A percentile compares a stretch with the other conserved stretches of the same genome.
Evolutionary conservation across 352 stramenopile species (phyloP).

Genomic region (Phytopythium oedochilum): DNA sequence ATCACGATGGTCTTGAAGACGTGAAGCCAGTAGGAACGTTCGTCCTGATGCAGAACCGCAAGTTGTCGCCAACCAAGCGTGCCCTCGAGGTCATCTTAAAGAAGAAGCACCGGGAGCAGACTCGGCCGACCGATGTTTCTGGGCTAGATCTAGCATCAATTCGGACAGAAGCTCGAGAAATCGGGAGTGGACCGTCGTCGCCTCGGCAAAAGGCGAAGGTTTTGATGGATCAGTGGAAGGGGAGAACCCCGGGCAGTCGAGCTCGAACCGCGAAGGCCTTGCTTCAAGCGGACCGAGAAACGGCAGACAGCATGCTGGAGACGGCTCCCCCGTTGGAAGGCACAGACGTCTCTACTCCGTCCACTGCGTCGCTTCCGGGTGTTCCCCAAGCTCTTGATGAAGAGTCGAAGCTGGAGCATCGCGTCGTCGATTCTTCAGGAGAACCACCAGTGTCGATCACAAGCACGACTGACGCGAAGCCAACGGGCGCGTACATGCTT

Average conservation of each 20-base stretch:
- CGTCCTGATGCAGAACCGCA: slow-evolving; percentile 63
- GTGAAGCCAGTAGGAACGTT: slow-evolving; percentile 33
- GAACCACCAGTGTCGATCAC: neutral
- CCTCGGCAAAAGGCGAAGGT: slow-evolving; percentile 16
- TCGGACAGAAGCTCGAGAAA: neutral
- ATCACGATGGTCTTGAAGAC: slow-evolving; percentile 1
- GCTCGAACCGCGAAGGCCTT: neutral
- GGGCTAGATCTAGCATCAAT: neutral
- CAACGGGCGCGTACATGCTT: slow-evolving; percentile 37
- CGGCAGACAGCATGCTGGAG: neutral
- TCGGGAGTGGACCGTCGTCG: slow-evolving; percentile 2
- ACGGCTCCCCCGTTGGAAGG: neutral
- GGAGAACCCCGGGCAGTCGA: neutral
- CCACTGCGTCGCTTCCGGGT: neutral
- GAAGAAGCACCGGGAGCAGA: slow-evolving; percentile 52
- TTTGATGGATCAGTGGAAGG: slow-evolving; percentile 15
- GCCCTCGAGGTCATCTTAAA: slow-evolving; percentile 60
- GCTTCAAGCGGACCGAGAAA: neutral
- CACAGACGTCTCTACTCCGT: neutral
- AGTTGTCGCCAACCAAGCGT: slow-evolving; percentile 62
- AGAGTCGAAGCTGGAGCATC: neutral
- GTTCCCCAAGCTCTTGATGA: neutral
- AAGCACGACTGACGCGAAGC: slow-evolving; percentile 5
- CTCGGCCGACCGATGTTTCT: neutral
- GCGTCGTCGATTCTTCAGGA: neutral